These are phyloP conservation scores for Viridothelium virens DNA, from an alignment of 495 filamentous ascomycete species.

Conservation along the genomic window DNA sequence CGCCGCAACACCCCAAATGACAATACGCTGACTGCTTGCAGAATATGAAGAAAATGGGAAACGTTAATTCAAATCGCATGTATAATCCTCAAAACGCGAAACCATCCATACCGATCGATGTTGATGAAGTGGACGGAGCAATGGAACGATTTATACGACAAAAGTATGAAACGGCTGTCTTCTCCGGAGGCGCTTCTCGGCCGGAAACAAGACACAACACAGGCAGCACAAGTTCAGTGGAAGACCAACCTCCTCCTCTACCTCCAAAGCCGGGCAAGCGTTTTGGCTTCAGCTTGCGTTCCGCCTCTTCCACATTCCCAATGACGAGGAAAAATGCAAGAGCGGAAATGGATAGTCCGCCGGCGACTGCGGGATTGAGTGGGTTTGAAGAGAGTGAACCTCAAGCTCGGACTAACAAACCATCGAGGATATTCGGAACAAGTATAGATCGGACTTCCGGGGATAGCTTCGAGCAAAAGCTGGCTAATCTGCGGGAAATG, in stretches of 20 bases:
- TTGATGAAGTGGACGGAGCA: constrained; percentile 81
- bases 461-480: constrained; percentile 56
- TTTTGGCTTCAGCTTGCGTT: constrained; percentile 64
- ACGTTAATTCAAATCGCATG: constrained; percentile 70
- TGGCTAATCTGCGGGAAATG: constrained; percentile 78
- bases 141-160: constrained; percentile 92
- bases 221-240: constrained; percentile 42
- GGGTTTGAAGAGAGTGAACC: constrained; percentile 28
- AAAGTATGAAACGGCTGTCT: constrained; percentile 72
- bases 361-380: constrained; percentile 29
- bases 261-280: constrained; percentile 74
- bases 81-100: constrained; percentile 80
- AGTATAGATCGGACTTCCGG: constrained; percentile 53
- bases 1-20: neutral
- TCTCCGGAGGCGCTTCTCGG: constrained; percentile 37
- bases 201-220: constrained; percentile 40
- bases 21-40: constrained; percentile 36
- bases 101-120: constrained; percentile 74
- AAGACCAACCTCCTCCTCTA: constrained; percentile 62
- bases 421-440: constrained; percentile 59
- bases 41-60: constrained; percentile 90
- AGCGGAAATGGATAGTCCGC: constrained; percentile 25
- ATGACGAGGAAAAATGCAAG: constrained; percentile 17
- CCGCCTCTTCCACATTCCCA: constrained; percentile 62
- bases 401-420: constrained; percentile 46